Conservation (phyloP, 331 rosid species). For the Malus hybrid region DNA sequence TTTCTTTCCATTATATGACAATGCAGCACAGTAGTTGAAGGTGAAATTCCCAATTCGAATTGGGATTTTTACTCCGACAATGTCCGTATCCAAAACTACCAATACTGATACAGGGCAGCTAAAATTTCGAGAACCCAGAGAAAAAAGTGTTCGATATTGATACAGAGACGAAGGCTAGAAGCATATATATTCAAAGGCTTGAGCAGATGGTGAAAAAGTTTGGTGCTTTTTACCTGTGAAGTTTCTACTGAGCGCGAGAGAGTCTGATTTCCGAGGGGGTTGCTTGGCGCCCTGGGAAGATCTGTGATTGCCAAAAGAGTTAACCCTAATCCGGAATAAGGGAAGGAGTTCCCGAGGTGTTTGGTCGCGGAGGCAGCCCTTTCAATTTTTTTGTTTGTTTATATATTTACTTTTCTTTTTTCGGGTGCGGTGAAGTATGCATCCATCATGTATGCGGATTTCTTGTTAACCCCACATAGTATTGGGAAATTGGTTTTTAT, state of each 20-base stretch:
- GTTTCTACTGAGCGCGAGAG: not conserved
- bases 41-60: not conserved
- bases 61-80: not conserved
- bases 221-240: slow-evolving; percentile 19
- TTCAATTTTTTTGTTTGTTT: not conserved
- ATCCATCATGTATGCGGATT: too few relatives aligned
- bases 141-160: not conserved
- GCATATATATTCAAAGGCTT: not conserved
- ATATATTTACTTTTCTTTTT: too few relatives aligned
- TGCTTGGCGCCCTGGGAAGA: slow-evolving; percentile 34
- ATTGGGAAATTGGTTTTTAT: too few relatives aligned
- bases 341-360: slow-evolving; percentile 25
- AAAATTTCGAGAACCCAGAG: not conserved
- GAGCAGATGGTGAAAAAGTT: not conserved
- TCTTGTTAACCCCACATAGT: too few relatives aligned
- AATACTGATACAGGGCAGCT: not conserved
- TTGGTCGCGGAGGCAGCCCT: slow-evolving; percentile 34
- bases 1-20: not conserved
- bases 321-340: slow-evolving; percentile 70
- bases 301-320: slow-evolving; percentile 22
- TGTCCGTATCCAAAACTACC: not conserved
- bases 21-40: not conserved
- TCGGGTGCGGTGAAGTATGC: too few relatives aligned
- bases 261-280: slow-evolving; percentile 3
- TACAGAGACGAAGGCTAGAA: not conserved